Percentiles rank a stretch among this genome's conserved stretches.
These are phyloP conservation scores for Eutrema japonicum DNA, from an alignment of 345 rosid genomes.

Conservation along the genomic window DNA sequence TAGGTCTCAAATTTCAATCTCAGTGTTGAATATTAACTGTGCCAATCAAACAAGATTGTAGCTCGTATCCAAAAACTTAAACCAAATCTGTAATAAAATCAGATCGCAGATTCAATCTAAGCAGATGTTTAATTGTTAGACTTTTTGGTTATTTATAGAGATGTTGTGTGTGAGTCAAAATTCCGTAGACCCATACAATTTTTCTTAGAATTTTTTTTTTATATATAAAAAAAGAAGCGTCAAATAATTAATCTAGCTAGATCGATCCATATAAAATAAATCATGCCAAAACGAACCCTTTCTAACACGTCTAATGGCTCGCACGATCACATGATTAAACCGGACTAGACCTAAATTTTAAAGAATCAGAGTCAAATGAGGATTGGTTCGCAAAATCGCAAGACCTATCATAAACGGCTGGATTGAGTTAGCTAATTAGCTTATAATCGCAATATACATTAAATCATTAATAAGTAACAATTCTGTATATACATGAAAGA, in stretches of 20 bases:
- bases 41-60: neutral
- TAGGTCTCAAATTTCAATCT: neutral
- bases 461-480: neutral
- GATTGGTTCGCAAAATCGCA: neutral
- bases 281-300: too few species aligned
- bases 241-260: too few species aligned
- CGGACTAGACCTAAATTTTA: neutral
- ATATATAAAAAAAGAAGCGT: too few species aligned
- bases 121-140: too few species aligned
- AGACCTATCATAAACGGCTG: neutral
- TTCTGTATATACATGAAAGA: neutral
- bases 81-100: neutral
- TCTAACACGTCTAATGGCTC: neutral
- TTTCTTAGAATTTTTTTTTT: too few species aligned
- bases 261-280: too few species aligned
- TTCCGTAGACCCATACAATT: too few species aligned
- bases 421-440: slow-evolving; percentile 7
- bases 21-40: neutral
- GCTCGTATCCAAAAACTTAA: neutral
- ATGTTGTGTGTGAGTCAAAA: too few species aligned
- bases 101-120: neutral
- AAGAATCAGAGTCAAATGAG: slow-evolving; percentile 9
- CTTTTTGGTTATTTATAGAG: too few species aligned
- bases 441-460: neutral
- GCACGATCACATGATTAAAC: neutral